These are phyloP conservation scores for Venturia pyrina DNA, from an alignment of 2,329 filamentous ascomycete species.

Conservation along the genomic window DNA sequence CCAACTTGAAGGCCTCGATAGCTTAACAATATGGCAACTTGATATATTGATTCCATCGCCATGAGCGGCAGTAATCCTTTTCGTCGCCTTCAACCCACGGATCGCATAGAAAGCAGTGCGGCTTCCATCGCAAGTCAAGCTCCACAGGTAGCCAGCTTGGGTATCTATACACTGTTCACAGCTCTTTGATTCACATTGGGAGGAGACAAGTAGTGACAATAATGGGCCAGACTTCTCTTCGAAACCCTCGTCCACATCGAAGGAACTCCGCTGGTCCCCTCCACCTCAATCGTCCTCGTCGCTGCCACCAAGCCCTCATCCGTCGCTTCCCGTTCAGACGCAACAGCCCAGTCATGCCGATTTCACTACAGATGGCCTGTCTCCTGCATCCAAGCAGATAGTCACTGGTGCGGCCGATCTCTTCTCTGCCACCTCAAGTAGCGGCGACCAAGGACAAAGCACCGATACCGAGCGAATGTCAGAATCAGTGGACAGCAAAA, in stretches of 20 bases:
- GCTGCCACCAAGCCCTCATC: neutral
- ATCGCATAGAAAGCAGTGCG: neutral
- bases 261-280: conserved; percentile 51
- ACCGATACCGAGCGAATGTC: conserved; percentile 11
- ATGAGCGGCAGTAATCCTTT: conserved; percentile 2
- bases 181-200: neutral
- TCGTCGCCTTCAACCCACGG: neutral
- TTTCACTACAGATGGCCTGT: neutral
- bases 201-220: neutral
- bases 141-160: neutral
- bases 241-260: conserved; percentile 27
- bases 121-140: neutral
- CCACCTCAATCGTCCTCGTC: conserved; percentile 24
- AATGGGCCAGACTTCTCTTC: neutral
- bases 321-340: neutral
- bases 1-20: neutral
- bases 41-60: neutral
- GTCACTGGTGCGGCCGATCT: conserved; percentile 15
- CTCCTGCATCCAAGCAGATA: neutral
- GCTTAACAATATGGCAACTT: neutral
- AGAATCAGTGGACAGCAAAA: conserved; percentile 16
- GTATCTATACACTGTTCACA: conserved; percentile 2
- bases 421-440: conserved; percentile 20
- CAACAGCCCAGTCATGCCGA: neutral
- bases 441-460: conserved; percentile 12